Evolutionary conservation across 257 asterid species (phyloP).

Genomic region (Mitragyna speciosa): DNA sequence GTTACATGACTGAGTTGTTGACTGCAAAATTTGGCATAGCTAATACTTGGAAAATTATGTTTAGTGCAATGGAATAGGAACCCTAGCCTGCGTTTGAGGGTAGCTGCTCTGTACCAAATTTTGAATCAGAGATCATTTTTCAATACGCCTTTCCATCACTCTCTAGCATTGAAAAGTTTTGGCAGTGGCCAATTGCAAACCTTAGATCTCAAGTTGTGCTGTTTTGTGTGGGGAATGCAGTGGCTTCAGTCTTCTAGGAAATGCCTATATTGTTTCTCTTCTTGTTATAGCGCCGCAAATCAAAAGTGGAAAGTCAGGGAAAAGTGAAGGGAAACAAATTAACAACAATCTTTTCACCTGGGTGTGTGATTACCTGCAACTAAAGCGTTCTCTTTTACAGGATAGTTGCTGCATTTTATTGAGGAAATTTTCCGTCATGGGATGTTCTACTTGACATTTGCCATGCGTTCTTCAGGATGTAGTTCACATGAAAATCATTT

Average conservation of each 20-base stretch:
- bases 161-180: not conserved
- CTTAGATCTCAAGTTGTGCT: not conserved
- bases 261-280: not conserved
- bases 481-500: not conserved
- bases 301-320: too few relatives aligned
- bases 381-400: not conserved
- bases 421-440: not conserved
- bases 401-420: not conserved
- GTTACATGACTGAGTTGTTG: slow-evolving; percentile 1
- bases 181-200: not conserved
- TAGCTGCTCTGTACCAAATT: not conserved
- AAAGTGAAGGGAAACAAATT: not conserved
- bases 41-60: not conserved
- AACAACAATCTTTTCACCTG: not conserved
- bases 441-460: not conserved
- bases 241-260: not conserved
- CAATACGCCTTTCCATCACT: not conserved
- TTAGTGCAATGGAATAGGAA: not conserved
- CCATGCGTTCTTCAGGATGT: not conserved
- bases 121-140: not conserved
- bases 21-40: not conserved
- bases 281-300: not conserved
- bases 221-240: not conserved
- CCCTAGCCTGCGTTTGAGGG: not conserved
- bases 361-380: not conserved